Percentiles rank a stretch among this genome's conserved stretches.
Conservation (phyloP, 495 filamentous ascomycete species). For the Penicillium salamii region DNA sequence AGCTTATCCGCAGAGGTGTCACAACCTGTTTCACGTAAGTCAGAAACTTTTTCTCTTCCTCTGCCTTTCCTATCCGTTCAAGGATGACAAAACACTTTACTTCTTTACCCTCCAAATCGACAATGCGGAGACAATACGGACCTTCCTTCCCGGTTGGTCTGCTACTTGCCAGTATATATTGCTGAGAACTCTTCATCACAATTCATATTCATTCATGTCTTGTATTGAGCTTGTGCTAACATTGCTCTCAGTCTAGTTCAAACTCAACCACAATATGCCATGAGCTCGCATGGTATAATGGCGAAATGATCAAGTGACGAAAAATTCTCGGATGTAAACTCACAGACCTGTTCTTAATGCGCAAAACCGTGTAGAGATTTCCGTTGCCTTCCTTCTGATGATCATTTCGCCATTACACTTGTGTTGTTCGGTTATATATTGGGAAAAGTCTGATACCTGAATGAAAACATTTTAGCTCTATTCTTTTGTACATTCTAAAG, state of each 20-base stretch:
- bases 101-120: constrained; percentile 96
- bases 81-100: constrained; percentile 85
- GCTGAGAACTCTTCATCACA: constrained; percentile 59
- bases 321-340: constrained; percentile 54
- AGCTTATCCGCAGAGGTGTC: constrained; percentile 7
- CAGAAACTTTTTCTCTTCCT: constrained; percentile 9
- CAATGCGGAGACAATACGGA: constrained; percentile 83
- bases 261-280: neutral
- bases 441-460: neutral
- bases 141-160: constrained; percentile 67
- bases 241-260: neutral
- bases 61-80: constrained; percentile 30
- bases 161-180: constrained; percentile 98
- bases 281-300: constrained; percentile 1
- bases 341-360: constrained; percentile 72
- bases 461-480: too few species aligned
- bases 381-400: constrained; percentile 99
- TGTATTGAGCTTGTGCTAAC: constrained; percentile 17
- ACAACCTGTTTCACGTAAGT: constrained; percentile 27
- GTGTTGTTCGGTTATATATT: constrained; percentile 8
- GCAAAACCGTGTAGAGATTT: constrained; percentile 94
- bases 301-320: constrained; percentile 58
- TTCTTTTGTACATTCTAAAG: too few species aligned
- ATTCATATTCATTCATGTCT: constrained; percentile 6
- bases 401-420: constrained; percentile 26